Percentiles rank a stretch among this genome's conserved stretches.
phyloP scores from a whole-genome alignment of 2,329 filamentous ascomycete genomes.

The Cucurbitaria berberidis region DNA sequence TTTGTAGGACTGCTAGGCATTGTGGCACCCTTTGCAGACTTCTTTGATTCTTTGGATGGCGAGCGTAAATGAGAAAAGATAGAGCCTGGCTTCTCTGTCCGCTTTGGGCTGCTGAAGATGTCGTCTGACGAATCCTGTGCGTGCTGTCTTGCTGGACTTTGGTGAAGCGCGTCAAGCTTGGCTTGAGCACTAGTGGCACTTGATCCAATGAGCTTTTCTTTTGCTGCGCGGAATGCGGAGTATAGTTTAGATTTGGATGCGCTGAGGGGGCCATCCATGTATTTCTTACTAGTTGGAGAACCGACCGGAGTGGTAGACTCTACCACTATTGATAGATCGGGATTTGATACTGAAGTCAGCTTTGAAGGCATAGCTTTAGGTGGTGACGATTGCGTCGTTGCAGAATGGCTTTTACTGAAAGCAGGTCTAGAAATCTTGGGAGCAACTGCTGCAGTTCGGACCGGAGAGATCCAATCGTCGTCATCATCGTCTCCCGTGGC shows the following conservation, averaged over 20 bases:
- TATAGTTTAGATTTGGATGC: conserved; percentile 93
- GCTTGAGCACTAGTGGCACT: conserved; percentile 64
- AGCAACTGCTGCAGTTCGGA: conserved; percentile 47
- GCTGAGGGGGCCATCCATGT: conserved; percentile 79
- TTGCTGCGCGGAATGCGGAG: conserved; percentile 86
- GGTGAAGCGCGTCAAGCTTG: conserved; percentile 60
- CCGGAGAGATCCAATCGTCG: conserved; percentile 64
- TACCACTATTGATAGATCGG: conserved; percentile 46
- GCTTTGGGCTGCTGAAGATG: conserved; percentile 42
- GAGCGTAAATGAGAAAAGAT: conserved; percentile 46
- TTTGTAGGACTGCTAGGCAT: conserved; percentile 41
- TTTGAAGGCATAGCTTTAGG: conserved; percentile 56
- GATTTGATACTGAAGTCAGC: conserved; percentile 53
- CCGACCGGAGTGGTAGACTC: conserved; percentile 63
- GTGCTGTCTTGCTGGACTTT: conserved; percentile 35
- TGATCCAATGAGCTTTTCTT: conserved; percentile 81
- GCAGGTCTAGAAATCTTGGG: conserved; percentile 52
- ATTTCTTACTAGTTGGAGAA: conserved; percentile 60
- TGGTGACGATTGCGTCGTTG: conserved; percentile 52
- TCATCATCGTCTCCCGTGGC: conserved; percentile 45
- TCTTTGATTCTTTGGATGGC: conserved; percentile 45
- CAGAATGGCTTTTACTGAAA: conserved; percentile 66
- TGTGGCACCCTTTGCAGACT: conserved; percentile 16
- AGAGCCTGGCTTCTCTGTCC: conserved; percentile 36
- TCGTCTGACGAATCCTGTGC: conserved; percentile 41